These are phyloP conservation scores for Alternaria panax DNA, from an alignment of 2,329 filamentous ascomycete genomes.

Conservation along the genomic window DNA sequence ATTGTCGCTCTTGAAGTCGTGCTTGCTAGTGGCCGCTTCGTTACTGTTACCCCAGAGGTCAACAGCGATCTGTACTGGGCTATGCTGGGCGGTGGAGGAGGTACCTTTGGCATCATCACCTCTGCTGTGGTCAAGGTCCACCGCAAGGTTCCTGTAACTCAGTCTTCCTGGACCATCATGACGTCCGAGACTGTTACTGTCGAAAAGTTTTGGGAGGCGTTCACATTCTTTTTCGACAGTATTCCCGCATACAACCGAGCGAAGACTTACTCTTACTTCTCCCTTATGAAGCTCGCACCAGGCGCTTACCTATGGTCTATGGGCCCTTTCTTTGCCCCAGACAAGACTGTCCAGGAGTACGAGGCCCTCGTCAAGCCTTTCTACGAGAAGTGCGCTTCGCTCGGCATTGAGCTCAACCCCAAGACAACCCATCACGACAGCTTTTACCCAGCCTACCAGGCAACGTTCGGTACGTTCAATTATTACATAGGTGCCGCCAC, in stretches of 20 bases:
- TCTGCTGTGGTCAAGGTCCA: slow-evolving; percentile 45
- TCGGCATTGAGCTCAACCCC: slow-evolving; percentile 34
- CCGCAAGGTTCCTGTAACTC: slow-evolving; percentile 39
- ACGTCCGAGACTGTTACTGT: slow-evolving; percentile 38
- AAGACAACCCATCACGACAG: slow-evolving; percentile 34
- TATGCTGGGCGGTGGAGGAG: slow-evolving; percentile 49
- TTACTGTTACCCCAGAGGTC: slow-evolving; percentile 35
- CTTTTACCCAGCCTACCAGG: slow-evolving; percentile 43
- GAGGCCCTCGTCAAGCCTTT: slow-evolving; percentile 35
- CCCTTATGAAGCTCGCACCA: slow-evolving; percentile 32
- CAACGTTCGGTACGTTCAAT: slow-evolving; percentile 33
- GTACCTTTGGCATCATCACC: slow-evolving; percentile 46
- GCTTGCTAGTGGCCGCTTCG: slow-evolving; percentile 34
- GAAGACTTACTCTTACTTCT: slow-evolving; percentile 41
- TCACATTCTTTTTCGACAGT: slow-evolving; percentile 32
- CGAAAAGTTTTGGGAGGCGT: slow-evolving; percentile 41
- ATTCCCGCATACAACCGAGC: slow-evolving; percentile 35
- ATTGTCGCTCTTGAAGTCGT: slow-evolving; percentile 49
- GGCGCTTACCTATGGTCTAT: slow-evolving; percentile 36
- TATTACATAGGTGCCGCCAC: slow-evolving; percentile 40
- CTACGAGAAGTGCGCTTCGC: slow-evolving; percentile 30
- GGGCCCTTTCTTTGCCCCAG: slow-evolving; percentile 38
- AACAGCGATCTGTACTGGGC: slow-evolving; percentile 51
- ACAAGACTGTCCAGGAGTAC: slow-evolving; percentile 34
- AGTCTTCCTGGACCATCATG: slow-evolving; percentile 42